Conservation (phyloP, 129 eudicot genomes). For the Centaurea solstitialis region DNA sequence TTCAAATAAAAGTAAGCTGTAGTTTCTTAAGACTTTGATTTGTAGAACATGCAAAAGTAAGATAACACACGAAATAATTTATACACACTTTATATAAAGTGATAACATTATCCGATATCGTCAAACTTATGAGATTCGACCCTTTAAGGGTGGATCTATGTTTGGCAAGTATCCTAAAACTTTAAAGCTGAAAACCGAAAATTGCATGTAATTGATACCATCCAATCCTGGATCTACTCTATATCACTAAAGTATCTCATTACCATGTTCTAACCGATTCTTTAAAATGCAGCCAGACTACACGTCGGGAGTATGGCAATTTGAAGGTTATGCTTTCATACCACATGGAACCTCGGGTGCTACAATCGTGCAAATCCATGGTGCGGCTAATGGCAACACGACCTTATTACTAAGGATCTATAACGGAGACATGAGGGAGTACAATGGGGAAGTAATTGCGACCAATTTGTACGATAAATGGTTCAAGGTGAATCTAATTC, state of each 20-base stretch:
- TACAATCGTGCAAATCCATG: constrained; percentile 51
- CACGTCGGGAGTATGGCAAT: constrained; percentile 57
- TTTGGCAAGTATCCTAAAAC: no score
- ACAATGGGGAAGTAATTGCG: constrained; percentile 28
- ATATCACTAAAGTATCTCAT: not conserved
- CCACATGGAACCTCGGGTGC: constrained; percentile 56
- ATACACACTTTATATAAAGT: not conserved
- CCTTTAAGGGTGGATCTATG: no score
- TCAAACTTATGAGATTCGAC: not conserved
- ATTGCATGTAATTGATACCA: no score
- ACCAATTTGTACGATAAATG: constrained; percentile 42
- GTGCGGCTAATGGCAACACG: constrained; percentile 42
- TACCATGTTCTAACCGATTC: not conserved
- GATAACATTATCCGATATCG: not conserved
- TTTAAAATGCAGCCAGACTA: constrained; percentile 41
- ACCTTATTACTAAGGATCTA: constrained; percentile 38
- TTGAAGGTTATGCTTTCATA: constrained; percentile 48
- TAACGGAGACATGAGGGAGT: constrained; percentile 46
- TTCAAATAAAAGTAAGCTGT: constrained; percentile 40
- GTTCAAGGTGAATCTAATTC: constrained; percentile 49
- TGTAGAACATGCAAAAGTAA: not conserved
- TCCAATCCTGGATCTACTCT: not conserved
- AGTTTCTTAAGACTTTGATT: not conserved
- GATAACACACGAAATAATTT: not conserved
- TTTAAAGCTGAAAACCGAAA: no score